Evolutionary conservation across 805 yeast species (phyloP).

Genomic region (Kazachstania bromeliacearum): DNA sequence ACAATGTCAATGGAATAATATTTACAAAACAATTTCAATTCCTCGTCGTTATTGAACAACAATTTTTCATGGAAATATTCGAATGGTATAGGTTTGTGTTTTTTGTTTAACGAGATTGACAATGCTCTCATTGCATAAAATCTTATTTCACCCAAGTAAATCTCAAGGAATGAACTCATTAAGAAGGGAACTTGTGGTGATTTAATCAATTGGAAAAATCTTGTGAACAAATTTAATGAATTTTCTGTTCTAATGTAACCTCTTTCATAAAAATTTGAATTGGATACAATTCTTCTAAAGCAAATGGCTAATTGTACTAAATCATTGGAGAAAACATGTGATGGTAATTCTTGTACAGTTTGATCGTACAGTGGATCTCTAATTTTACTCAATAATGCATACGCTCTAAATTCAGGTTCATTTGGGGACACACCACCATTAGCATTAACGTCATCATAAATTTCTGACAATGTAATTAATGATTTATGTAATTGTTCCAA

Average conservation of each 20-base stretch:
- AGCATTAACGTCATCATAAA: constrained; percentile 70
- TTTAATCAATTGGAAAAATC: constrained; percentile 52
- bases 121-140: constrained; percentile 63
- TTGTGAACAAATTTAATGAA: constrained; percentile 47
- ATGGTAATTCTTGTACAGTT: constrained; percentile 60
- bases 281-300: constrained; percentile 56
- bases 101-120: constrained; percentile 56
- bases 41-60: constrained; percentile 56
- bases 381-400: constrained; percentile 67
- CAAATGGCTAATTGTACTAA: constrained; percentile 62
- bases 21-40: constrained; percentile 46
- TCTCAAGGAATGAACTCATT: constrained; percentile 65
- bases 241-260: constrained; percentile 47
- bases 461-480: constrained; percentile 76
- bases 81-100: constrained; percentile 56
- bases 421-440: constrained; percentile 63
- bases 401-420: constrained; percentile 91
- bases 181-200: constrained; percentile 51
- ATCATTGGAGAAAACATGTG: constrained; percentile 40
- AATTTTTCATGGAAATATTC: constrained; percentile 39
- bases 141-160: constrained; percentile 70
- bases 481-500: constrained; percentile 90
- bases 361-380: constrained; percentile 81
- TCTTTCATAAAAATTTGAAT: constrained; percentile 48
- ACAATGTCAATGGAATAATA: constrained; percentile 55